Evolutionary conservation across 2,329 filamentous ascomycete species (phyloP).

Genomic region (Metarhizium anisopliae): DNA sequence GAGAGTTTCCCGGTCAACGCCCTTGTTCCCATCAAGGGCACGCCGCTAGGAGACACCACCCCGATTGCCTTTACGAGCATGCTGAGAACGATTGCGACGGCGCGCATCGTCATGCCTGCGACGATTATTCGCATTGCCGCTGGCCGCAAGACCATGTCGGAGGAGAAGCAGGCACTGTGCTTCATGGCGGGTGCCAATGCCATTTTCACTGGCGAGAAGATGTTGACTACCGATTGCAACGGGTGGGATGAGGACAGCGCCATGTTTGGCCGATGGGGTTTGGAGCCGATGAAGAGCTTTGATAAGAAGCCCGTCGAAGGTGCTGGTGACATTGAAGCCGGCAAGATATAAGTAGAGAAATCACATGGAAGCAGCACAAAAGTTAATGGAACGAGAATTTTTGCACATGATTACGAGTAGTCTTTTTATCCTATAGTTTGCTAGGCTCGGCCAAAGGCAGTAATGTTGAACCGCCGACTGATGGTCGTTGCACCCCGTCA

Average conservation of each 20-base stretch:
- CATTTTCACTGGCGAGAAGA: conserved; percentile 93
- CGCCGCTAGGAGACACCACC: conserved; percentile 67
- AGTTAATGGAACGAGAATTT: background rate
- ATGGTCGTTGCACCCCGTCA: background rate
- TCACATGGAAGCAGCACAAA: background rate
- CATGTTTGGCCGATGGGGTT: conserved; percentile 77
- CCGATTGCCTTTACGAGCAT: conserved; percentile 70
- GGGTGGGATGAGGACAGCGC: conserved; percentile 82
- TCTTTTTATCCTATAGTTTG: conserved; percentile 3
- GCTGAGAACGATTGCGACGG: conserved; percentile 75
- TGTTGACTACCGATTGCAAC: conserved; percentile 86
- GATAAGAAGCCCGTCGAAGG: conserved; percentile 21
- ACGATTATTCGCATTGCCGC: conserved; percentile 85
- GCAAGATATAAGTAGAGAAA: background rate
- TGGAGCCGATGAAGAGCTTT: conserved; percentile 63
- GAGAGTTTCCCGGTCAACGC: conserved; percentile 91
- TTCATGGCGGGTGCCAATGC: conserved; percentile 89
- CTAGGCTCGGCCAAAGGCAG: background rate
- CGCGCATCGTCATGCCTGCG: conserved; percentile 70
- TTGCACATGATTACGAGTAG: background rate
- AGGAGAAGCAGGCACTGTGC: conserved; percentile 82
- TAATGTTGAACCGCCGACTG: background rate
- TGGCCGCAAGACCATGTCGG: conserved; percentile 72
- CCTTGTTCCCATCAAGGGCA: conserved; percentile 83
- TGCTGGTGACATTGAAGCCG: conserved; percentile 9